These are phyloP conservation scores for Podaxis sp. DNA, from an alignment of 768 basidiomycete genomes.

Conservation along the genomic window DNA sequence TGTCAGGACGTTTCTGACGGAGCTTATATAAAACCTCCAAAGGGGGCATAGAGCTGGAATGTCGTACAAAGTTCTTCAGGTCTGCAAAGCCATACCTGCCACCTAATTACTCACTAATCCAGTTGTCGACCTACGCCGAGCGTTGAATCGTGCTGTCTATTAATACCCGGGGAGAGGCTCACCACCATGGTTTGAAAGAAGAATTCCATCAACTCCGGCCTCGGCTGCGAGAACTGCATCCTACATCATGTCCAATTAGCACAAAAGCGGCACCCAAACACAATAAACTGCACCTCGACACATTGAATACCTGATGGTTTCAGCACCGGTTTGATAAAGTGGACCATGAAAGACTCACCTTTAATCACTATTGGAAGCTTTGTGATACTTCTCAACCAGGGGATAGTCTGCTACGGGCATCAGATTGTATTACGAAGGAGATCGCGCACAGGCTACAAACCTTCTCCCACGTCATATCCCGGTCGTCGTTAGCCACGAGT, in stretches of 20 bases:
- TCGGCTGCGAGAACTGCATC: conserved; percentile 85
- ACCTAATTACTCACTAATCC: conserved; percentile 55
- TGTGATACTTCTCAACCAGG: conserved; percentile 69
- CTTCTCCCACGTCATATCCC: conserved; percentile 76
- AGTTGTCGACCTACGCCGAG: conserved; percentile 60
- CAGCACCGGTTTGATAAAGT: neutral
- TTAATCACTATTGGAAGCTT: conserved; percentile 72
- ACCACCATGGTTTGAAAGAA: conserved; percentile 92
- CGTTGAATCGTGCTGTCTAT: neutral
- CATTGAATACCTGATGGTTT: conserved; percentile 59
- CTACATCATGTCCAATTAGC: conserved; percentile 29
- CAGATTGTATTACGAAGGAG: neutral
- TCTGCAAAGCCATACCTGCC: neutral
- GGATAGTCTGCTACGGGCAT: conserved; percentile 50
- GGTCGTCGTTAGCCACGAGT: conserved; percentile 59
- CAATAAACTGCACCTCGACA: conserved; percentile 42
- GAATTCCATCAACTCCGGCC: conserved; percentile 81
- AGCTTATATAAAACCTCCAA: conserved; percentile 75
- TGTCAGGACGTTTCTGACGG: conserved; percentile 67
- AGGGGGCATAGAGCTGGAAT: conserved; percentile 63
- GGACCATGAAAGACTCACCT: conserved; percentile 33
- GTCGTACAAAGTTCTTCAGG: conserved; percentile 18
- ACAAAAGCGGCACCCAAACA: neutral
- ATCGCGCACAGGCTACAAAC: conserved; percentile 25
- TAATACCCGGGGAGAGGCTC: conserved; percentile 16